A percentile compares a stretch with the other conserved stretches of the same genome.
These are phyloP conservation scores for Lipomyces starkeyi DNA, from an alignment of 805 yeast species.

Conservation along the genomic window DNA sequence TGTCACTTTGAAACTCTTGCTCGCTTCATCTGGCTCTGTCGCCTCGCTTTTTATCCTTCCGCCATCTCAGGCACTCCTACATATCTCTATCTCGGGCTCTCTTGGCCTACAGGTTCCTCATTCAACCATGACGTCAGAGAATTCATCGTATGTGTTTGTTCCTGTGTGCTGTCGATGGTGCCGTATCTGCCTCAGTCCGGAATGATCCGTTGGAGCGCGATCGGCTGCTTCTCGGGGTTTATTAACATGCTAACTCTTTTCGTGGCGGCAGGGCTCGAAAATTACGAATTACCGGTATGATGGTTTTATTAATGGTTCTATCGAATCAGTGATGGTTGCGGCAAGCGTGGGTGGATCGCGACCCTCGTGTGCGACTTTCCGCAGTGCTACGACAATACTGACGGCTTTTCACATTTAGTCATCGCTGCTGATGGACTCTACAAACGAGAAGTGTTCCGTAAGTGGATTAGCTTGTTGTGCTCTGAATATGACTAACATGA, in stretches of 20 bases:
- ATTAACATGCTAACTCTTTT: slow-evolving; percentile 1
- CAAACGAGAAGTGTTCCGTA: slow-evolving; percentile 91
- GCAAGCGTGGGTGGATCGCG: background rate
- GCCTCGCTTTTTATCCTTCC: background rate
- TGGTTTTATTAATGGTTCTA: background rate
- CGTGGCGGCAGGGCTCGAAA: slow-evolving; percentile 24
- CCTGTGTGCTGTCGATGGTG: background rate
- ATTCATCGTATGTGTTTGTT: slow-evolving; percentile 15
- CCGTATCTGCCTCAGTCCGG: slow-evolving; percentile 6
- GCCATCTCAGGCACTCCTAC: background rate
- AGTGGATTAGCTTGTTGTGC: slow-evolving; percentile 12
- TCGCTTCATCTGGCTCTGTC: slow-evolving; percentile 2
- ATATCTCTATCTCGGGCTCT: background rate
- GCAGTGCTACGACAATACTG: background rate
- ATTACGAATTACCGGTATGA: slow-evolving; percentile 37
- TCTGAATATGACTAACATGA: slow-evolving; percentile 39
- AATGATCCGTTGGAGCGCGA: slow-evolving; percentile 17
- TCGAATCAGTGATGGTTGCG: background rate
- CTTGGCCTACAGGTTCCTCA: background rate
- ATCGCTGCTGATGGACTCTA: slow-evolving; percentile 96
- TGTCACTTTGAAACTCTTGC: slow-evolving; percentile 12
- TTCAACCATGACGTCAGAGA: slow-evolving; percentile 16
- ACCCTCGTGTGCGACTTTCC: slow-evolving; percentile 4
- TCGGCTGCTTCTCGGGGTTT: background rate
- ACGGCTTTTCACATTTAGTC: slow-evolving; percentile 45